Conservation (phyloP, 2,329 filamentous ascomycete genomes). For the Fusarium guadeloupense region DNA sequence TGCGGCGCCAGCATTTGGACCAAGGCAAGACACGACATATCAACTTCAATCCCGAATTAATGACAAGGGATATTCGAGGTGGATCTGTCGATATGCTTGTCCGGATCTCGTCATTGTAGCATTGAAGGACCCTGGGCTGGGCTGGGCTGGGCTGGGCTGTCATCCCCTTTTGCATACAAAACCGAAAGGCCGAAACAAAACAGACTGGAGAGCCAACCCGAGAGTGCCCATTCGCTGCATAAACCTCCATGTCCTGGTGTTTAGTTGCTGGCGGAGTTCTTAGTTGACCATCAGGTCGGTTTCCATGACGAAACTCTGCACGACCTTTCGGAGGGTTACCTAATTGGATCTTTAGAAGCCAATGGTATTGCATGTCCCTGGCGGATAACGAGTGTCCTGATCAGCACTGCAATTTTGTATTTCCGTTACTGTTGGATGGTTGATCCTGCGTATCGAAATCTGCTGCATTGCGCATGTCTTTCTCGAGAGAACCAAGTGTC, state of each 20-base stretch:
- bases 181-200: conserved; percentile 16
- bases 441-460: conserved; percentile 17
- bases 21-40: background rate
- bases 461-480: conserved; percentile 11
- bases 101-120: conserved; percentile 14
- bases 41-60: background rate
- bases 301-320: conserved; percentile 1
- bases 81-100: conserved; percentile 24
- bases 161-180: conserved; percentile 12
- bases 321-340: conserved; percentile 2
- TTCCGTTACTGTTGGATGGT: background rate
- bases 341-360: conserved; percentile 11
- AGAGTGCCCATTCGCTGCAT: conserved; percentile 13
- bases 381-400: background rate
- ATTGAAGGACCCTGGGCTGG: background rate
- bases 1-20: conserved; percentile 4
- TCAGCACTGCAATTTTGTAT: conserved; percentile 25
- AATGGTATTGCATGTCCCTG: background rate
- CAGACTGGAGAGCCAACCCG: background rate
- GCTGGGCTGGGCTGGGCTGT: no score
- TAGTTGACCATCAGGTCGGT: background rate
- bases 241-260: background rate
- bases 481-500: conserved; percentile 13
- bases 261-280: background rate
- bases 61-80: conserved; percentile 18